phyloP scores from a whole-genome alignment of 768 basidiomycete species.

The Kockovaella imperatae region DNA sequence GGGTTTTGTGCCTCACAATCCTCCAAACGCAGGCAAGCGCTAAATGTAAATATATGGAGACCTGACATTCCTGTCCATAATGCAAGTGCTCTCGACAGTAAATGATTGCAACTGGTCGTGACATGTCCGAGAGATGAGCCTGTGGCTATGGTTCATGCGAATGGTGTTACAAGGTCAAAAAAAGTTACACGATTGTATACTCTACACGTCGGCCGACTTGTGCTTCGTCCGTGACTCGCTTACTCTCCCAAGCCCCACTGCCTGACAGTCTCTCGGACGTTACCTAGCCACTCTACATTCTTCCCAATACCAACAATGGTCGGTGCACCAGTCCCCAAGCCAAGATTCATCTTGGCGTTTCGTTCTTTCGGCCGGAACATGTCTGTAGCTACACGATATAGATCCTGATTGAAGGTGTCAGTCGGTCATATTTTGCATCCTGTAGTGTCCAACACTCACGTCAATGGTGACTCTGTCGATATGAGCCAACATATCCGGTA shows the following conservation, averaged over 20 bases:
- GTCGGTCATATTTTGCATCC: neutral
- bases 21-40: no score
- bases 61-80: no score
- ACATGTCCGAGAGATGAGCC: no score
- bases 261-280: conserved; percentile 42
- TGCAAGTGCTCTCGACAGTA: no score
- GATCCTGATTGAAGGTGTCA: conserved; percentile 46
- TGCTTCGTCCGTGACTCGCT: no score
- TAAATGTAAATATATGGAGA: no score
- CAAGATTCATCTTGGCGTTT: conserved; percentile 28
- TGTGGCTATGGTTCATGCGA: no score
- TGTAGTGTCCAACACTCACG: conserved; percentile 7
- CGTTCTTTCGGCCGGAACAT: conserved; percentile 51
- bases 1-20: no score
- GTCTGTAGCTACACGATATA: conserved; percentile 67
- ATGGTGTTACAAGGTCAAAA: no score
- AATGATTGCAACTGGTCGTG: no score
- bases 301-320: conserved; percentile 74
- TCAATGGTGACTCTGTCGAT: conserved; percentile 65
- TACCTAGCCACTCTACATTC: conserved; percentile 59
- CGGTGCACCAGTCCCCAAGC: conserved; percentile 52
- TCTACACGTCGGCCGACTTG: no score
- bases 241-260: conserved; percentile 39
- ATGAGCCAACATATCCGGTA: conserved; percentile 80
- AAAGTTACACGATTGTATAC: no score